Evolutionary conservation across 2,329 filamentous ascomycete species (phyloP).

Genomic region (Penicillium sp.): DNA sequence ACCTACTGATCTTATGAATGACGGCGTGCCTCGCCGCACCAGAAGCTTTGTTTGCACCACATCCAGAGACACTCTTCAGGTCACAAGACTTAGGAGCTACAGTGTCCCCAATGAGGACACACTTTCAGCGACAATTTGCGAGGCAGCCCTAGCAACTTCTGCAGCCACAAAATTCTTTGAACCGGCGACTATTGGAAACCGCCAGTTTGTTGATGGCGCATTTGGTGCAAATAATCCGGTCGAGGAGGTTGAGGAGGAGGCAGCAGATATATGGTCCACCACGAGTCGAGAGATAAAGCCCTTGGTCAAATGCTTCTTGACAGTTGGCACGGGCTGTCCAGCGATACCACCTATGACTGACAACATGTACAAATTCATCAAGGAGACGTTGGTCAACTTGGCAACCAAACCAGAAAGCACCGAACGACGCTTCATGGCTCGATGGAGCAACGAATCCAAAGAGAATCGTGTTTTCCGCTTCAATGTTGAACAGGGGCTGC

Average conservation of each 20-base stretch:
- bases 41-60: conserved; percentile 16
- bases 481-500: conserved; percentile 39
- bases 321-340: conserved; percentile 21
- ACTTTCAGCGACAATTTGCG: conserved; percentile 43
- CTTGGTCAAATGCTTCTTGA: conserved; percentile 25
- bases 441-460: conserved; percentile 10
- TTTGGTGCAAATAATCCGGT: conserved; percentile 39
- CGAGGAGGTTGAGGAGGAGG: conserved; percentile 31
- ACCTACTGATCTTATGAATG: conserved; percentile 7
- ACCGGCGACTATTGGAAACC: conserved; percentile 11
- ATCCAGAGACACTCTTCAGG: conserved; percentile 12
- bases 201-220: conserved; percentile 34
- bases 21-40: conserved; percentile 2
- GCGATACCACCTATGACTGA: conserved; percentile 7
- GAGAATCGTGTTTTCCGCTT: conserved; percentile 34
- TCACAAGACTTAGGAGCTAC: conserved; percentile 16
- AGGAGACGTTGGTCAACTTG: conserved; percentile 19
- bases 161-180: conserved; percentile 45
- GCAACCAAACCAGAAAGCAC: conserved; percentile 13
- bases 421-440: conserved; percentile 15
- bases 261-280: conserved; percentile 18
- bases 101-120: background rate
- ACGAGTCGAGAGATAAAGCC: conserved; percentile 9
- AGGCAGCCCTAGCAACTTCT: conserved; percentile 54
- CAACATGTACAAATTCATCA: conserved; percentile 12